Conservation (phyloP, 225 moss, liverwort and hornwort species). For the Ulota crispa region DNA sequence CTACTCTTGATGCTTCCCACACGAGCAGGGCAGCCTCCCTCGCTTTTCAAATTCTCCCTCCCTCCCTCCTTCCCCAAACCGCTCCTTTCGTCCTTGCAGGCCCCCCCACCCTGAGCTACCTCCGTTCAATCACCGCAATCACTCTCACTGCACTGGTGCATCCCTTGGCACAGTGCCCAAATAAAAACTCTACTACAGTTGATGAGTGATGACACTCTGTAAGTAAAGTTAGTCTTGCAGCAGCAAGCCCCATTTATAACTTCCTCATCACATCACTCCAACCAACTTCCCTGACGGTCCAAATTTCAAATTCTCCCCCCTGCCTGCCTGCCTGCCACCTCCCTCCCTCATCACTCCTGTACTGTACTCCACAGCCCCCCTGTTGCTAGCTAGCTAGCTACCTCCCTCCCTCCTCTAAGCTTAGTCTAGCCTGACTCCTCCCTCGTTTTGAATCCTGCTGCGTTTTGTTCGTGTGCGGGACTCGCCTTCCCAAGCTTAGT, state of each 20-base stretch:
- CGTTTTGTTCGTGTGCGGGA: neutral
- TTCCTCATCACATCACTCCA: neutral
- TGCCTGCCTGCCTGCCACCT: neutral
- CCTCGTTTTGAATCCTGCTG: slow-evolving; percentile 11
- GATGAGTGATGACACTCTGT: neutral
- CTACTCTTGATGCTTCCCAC: neutral
- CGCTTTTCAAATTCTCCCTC: slow-evolving; percentile 4
- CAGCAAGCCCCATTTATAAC: neutral
- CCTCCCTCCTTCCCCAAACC: neutral
- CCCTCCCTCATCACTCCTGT: neutral
- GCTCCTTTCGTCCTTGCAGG: neutral
- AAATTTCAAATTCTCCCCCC: slow-evolving; percentile 12
- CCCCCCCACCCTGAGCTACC: neutral
- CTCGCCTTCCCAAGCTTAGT: neutral
- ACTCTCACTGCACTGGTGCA: no score
- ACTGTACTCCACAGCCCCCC: neutral
- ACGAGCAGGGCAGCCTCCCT: neutral
- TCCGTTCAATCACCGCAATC: neutral
- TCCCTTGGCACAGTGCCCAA: no score
- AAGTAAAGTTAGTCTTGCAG: neutral
- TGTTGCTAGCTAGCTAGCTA: neutral
- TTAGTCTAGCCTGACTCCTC: neutral
- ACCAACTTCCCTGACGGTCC: neutral
- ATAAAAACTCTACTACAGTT: no score
- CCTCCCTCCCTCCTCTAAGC: neutral